phyloP scores from a whole-genome alignment of 306 rosid genomes.

The peach (Prunus persica) region DNA sequence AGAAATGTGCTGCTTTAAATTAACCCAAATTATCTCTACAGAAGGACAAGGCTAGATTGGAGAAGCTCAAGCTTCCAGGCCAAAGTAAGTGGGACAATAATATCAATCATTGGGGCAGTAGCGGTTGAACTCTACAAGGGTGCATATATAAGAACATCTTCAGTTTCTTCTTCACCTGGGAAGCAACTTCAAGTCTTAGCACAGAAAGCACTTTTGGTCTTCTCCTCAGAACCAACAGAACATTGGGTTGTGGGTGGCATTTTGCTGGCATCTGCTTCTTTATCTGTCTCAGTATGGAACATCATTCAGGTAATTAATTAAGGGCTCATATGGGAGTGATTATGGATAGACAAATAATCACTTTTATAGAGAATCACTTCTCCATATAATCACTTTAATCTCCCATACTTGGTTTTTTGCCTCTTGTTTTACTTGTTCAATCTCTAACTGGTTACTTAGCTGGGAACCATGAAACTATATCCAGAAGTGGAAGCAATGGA shows the following conservation, averaged over 20 bases:
- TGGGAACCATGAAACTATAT: slow-evolving; percentile 41
- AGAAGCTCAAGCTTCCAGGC: slow-evolving; percentile 37
- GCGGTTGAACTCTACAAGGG: slow-evolving; percentile 56
- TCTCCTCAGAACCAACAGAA: slow-evolving; percentile 53
- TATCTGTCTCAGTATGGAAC: slow-evolving; percentile 59
- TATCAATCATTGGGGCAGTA: slow-evolving; percentile 60
- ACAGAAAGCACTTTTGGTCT: slow-evolving; percentile 36
- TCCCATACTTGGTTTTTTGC: not conserved
- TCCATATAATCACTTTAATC: too few species aligned
- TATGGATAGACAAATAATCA: too few species aligned
- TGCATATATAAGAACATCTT: slow-evolving; percentile 45
- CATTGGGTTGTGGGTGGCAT: slow-evolving; percentile 76
- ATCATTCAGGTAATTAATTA: slow-evolving; percentile 39
- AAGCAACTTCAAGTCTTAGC: slow-evolving; percentile 23
- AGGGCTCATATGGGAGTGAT: too few species aligned
- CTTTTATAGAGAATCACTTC: too few species aligned
- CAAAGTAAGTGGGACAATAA: slow-evolving; percentile 53
- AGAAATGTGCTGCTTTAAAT: not conserved
- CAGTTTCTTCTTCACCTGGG: slow-evolving; percentile 22
- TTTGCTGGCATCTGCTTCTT: slow-evolving; percentile 53
- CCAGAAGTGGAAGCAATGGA: slow-evolving; percentile 45
- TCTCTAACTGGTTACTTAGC: slow-evolving; percentile 13
- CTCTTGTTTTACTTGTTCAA: not conserved
- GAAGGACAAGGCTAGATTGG: slow-evolving; percentile 41
- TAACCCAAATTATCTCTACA: slow-evolving; percentile 2